These are phyloP conservation scores for Cyclotella baltica DNA, from an alignment of 108 stramenopile genomes.

Conservation along the genomic window DNA sequence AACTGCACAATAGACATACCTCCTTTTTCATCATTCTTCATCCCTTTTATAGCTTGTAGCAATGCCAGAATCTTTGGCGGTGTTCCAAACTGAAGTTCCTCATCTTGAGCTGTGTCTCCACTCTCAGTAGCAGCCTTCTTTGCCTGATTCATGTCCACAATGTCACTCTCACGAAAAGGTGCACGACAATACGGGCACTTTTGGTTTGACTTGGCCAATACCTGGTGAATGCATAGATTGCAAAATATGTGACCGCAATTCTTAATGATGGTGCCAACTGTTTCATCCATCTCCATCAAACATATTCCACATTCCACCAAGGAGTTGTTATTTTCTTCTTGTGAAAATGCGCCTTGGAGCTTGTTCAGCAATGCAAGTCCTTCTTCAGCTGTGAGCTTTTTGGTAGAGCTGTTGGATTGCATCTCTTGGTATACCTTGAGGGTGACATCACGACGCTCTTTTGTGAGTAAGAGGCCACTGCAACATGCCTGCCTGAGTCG, in stretches of 20 bases:
- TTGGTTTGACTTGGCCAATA: conserved; percentile 22
- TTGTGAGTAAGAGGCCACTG: conserved; percentile 40
- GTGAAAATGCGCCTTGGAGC: conserved; percentile 54
- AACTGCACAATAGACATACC: conserved; percentile 8
- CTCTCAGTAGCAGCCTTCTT: conserved; percentile 22
- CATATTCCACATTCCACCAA: conserved; percentile 72
- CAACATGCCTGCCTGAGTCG: conserved; percentile 76
- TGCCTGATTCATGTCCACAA: conserved; percentile 36
- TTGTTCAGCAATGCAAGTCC: conserved; percentile 63
- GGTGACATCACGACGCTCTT: conserved; percentile 56
- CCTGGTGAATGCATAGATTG: conserved; percentile 57
- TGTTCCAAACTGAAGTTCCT: conserved; percentile 22
- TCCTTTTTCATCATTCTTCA: conserved; percentile 64
- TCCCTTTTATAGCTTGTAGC: conserved; percentile 35
- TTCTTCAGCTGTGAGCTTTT: conserved; percentile 64
- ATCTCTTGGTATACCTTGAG: conserved; percentile 51
- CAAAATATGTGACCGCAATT: conserved; percentile 70
- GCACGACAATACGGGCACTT: conserved; percentile 61
- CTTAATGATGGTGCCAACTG: conserved; percentile 52
- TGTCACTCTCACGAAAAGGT: conserved; percentile 42
- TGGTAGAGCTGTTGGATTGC: conserved; percentile 29
- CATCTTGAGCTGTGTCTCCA: neutral
- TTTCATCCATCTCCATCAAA: conserved; percentile 59
- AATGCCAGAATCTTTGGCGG: conserved; percentile 59
- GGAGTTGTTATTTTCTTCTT: conserved; percentile 31